Base-by-base conservation (phyloP, 2,329 filamentous ascomycete species). In the Phoma sp. region DNA sequence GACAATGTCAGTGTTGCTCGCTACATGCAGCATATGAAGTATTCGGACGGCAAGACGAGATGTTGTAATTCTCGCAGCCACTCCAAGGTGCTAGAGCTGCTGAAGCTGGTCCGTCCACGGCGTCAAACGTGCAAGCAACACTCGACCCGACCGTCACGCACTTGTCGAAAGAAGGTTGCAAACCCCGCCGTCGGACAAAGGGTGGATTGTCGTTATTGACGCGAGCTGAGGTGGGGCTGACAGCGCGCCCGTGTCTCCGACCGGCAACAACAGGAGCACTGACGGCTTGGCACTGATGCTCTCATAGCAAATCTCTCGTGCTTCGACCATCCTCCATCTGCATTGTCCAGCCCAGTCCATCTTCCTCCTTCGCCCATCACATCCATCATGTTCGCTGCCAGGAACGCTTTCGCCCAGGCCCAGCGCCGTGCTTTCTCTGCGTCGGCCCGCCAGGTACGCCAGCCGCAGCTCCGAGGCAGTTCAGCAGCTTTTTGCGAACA, bases 371-470 rank as follows among this genome's bases (percentile, higher is more conserved):
- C 43, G 52, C 50, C 51, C 60, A 62, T 63, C 58, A 51, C 51
- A 56, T 54, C 51, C 69, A 71, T 58, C 61, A 88, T 96, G 91
- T 94, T 94, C 78, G 85, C 88, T 65, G 78, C 80, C 68, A 79
- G 81, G 70, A 78, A 81, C 68, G 74, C 80, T 61, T 78, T 82
- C 69, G 75, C 77, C 65, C 77, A 79, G 66, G 75, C 75, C 67
- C 80, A 81, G 78, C 76, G 81, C 71, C 76, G 81, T 70, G 74
- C 80, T 58, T 83, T 84, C 76, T 82, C 81, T 58, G 79, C 76
- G 60, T 80, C 81, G 58, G 76, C 81, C 70, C 75, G 76, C 69
- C 78, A 82, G 74, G 81, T 84, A 75, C 56, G 78, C 67, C 29
- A 24, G 51, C 49, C 51, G 49, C 41, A 45, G 39, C 56, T 31